Conservation (phyloP, 331 rosid species). For the Quercus phellos region DNA sequence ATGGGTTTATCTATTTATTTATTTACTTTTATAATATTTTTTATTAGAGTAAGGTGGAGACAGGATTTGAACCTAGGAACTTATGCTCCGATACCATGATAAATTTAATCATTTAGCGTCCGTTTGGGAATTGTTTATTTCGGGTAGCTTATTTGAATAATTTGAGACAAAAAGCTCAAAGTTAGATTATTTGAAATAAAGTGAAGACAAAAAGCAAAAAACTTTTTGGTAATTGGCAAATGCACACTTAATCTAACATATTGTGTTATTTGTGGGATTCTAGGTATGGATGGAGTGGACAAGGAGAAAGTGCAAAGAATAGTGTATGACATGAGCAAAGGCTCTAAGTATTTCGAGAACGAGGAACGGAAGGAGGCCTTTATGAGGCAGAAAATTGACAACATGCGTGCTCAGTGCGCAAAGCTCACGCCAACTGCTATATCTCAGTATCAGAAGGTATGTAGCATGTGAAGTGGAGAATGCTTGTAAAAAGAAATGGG, state of each 20-base stretch:
- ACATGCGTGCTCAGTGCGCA: conserved; percentile 43
- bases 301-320: conserved; percentile 81
- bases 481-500: too few relatives aligned
- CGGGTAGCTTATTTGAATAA: too few relatives aligned
- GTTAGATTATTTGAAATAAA: too few relatives aligned
- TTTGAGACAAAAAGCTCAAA: too few relatives aligned
- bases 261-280: background rate
- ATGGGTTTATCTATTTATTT: too few relatives aligned
- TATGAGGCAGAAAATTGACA: conserved; percentile 61
- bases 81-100: too few relatives aligned
- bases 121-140: background rate
- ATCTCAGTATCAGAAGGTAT: conserved; percentile 53
- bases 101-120: background rate
- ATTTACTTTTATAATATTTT: too few relatives aligned
- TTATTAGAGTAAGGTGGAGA: too few relatives aligned
- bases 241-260: too few relatives aligned
- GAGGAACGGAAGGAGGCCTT: conserved; percentile 81
- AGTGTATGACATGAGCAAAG: conserved; percentile 94
- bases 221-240: too few relatives aligned
- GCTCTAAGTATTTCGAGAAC: conserved; percentile 79
- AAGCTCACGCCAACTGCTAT: conserved; percentile 56
- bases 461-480: background rate
- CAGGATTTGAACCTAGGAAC: too few relatives aligned
- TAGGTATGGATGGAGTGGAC: conserved; percentile 96
- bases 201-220: too few relatives aligned